Base-by-base conservation (phyloP, 2,329 filamentous ascomycete genomes). In the Neopestalotiopsis clavispora region DNA sequence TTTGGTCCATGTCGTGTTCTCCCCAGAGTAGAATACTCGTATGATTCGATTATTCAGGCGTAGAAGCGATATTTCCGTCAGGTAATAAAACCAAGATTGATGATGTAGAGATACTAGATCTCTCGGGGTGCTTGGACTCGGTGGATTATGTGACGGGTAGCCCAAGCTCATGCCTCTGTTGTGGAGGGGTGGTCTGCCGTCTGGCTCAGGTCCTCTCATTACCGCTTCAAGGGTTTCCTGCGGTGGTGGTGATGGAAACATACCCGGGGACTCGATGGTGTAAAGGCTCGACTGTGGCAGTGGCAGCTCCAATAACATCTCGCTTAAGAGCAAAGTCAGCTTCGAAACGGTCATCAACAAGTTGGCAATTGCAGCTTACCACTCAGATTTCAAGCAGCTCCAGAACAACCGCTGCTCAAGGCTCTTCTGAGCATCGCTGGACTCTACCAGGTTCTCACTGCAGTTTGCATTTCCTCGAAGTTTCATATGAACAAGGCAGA, bases 381-480 rank as follows among this genome's bases (percentile, higher is more conserved):
- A 60, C n/a, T 60, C 57, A 3, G 57, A 60, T 38, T 60, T 60
- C 12, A 60, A 23, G n/a, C 57, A 60, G 32, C 28, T 60, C 57
- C 57, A 60, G 20, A 32, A 60, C 6, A 60, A 38, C 14, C 57
- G 57, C n/a, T 60, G 57, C n/a, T 60, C 57, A n/a, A 60, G 28
- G 6, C 28, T 38, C 23, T 30, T 30, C 14, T 60, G 57, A 30
- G 57, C 57, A 38, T 32, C 32, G 3, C 28, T 14, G 28, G 20
- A 38, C 32, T 38, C 32, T 30, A 23, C 17, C 17, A 20, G 9
- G 20, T 52, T 10, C n/a, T 30, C 12, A 14, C 17, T 4, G 23
- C 14, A 14, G 23, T 12, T 10, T 60, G 57, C 4, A 10, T 23
- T 7, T 23, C 32, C 23, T 3, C 17, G 28, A 23, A 60, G 57